phyloP scores from a whole-genome alignment of 306 rosid genomes.

The Vachellia collinsii region DNA sequence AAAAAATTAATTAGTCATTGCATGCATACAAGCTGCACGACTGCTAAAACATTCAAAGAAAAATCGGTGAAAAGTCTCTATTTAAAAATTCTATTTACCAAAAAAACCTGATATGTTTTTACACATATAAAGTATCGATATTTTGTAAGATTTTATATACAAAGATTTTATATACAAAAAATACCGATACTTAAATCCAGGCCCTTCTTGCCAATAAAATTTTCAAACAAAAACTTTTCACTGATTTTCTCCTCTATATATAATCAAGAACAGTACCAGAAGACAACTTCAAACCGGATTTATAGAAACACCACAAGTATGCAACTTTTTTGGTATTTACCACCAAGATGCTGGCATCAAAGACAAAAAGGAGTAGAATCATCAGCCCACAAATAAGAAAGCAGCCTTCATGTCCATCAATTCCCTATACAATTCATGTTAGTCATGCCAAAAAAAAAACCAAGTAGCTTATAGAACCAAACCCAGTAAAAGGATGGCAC shows the following conservation, averaged over 20 bases:
- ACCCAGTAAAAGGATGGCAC: constrained; percentile 29
- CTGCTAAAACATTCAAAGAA: neutral
- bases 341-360: constrained; percentile 44
- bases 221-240: too few relatives aligned
- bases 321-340: constrained; percentile 44
- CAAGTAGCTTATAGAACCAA: constrained; percentile 47
- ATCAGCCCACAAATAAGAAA: constrained; percentile 42
- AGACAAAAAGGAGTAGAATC: constrained; percentile 49
- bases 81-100: too few relatives aligned
- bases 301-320: constrained; percentile 31
- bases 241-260: neutral
- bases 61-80: too few relatives aligned
- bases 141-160: too few relatives aligned
- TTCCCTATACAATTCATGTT: constrained; percentile 64
- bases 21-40: neutral
- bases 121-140: too few relatives aligned
- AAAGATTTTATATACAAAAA: too few relatives aligned
- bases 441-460: constrained; percentile 40
- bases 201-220: too few relatives aligned
- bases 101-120: too few relatives aligned
- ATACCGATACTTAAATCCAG: too few relatives aligned
- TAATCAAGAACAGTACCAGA: neutral
- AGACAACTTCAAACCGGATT: constrained; percentile 9
- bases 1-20: too few relatives aligned
- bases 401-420: constrained; percentile 42